Evolutionary conservation across 805 yeast genomes (phyloP).

Genomic region (Ogataea minuta): DNA sequence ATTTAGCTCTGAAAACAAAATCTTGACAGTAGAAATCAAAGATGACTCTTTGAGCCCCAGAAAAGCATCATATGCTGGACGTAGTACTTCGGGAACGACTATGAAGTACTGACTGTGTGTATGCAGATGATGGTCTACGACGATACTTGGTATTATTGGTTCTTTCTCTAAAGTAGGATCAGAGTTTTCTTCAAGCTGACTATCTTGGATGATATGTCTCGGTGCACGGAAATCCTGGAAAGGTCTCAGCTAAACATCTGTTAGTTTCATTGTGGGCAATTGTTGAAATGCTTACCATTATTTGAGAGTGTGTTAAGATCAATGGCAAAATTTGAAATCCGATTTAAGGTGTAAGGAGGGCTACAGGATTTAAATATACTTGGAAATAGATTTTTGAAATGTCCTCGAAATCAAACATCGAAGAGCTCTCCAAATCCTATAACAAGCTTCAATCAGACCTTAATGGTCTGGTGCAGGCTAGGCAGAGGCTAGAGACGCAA

Average conservation of each 20-base stretch:
- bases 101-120: slow-evolving; percentile 27
- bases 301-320: not conserved
- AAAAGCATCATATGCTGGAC: slow-evolving; percentile 24
- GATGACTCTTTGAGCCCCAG: slow-evolving; percentile 7
- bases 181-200: slow-evolving; percentile 24
- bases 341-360: too few relatives aligned
- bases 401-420: slow-evolving; percentile 12
- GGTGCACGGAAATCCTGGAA: slow-evolving; percentile 45
- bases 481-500: slow-evolving; percentile 91
- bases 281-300: slow-evolving; percentile 1
- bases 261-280: not conserved
- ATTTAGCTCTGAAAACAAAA: slow-evolving; percentile 14
- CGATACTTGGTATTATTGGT: slow-evolving; percentile 30
- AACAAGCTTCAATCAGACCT: slow-evolving; percentile 29
- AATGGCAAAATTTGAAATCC: not conserved
- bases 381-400: not conserved
- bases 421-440: slow-evolving; percentile 25
- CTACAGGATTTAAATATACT: not conserved
- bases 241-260: slow-evolving; percentile 42
- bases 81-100: slow-evolving; percentile 33
- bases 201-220: slow-evolving; percentile 45
- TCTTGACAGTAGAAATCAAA: slow-evolving; percentile 16
- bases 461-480: slow-evolving; percentile 58
- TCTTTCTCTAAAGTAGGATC: slow-evolving; percentile 19
- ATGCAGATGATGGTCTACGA: slow-evolving; percentile 21